Conservation (phyloP, 768 basidiomycete species). For the Russula lepida region DNA sequence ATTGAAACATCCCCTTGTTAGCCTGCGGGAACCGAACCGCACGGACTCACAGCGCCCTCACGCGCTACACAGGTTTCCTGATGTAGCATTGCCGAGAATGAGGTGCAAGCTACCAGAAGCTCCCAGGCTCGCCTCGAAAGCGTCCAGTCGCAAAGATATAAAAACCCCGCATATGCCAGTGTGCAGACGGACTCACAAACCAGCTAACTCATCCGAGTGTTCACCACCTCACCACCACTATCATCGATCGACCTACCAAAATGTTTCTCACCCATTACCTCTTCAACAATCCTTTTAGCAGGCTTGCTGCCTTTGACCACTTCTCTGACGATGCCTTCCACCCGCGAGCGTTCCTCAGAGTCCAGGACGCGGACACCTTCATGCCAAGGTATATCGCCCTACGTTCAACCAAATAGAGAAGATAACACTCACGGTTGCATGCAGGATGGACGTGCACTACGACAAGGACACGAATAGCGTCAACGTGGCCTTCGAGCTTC, state of each 20-base stretch:
- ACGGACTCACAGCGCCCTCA: no score
- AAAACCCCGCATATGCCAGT: background rate
- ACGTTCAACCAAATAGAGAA: background rate
- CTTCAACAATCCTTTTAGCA: background rate
- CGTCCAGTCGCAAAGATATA: background rate
- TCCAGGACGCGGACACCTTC: background rate
- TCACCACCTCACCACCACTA: background rate
- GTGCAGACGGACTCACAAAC: background rate
- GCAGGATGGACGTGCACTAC: constrained; percentile 45
- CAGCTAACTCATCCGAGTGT: background rate
- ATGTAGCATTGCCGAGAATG: no score
- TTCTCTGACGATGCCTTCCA: constrained; percentile 1
- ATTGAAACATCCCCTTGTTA: no score
- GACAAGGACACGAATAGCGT: constrained; percentile 38
- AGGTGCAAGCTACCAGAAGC: no score
- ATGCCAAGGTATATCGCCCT: background rate
- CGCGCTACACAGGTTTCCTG: no score
- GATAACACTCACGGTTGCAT: background rate
- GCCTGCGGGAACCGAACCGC: no score
- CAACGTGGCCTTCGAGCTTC: constrained; percentile 48
- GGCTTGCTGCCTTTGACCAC: background rate
- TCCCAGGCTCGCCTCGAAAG: no score
- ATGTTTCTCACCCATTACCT: background rate
- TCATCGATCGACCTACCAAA: no score
- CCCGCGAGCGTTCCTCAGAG: background rate